These are phyloP conservation scores for Escovopsis sp. DNA, from an alignment of 2,329 filamentous ascomycete genomes.

Conservation along the genomic window DNA sequence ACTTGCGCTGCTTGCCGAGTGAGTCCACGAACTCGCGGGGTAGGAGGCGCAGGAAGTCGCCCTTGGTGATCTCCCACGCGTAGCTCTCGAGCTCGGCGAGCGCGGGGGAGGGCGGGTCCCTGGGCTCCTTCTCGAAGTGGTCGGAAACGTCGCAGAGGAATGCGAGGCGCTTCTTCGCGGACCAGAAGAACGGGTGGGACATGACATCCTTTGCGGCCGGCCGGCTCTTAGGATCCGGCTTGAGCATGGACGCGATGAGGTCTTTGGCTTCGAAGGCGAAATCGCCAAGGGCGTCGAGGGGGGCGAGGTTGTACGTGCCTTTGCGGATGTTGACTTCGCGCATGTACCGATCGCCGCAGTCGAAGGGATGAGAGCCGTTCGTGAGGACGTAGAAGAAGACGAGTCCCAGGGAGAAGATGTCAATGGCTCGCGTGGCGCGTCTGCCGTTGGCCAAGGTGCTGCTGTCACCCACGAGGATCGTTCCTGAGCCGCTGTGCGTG, in stretches of 20 bases:
- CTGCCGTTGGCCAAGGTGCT: conserved; percentile 42
- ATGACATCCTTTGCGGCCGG: conserved; percentile 69
- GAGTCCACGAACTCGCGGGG: conserved; percentile 77
- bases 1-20: conserved; percentile 87
- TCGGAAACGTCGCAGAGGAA: conserved; percentile 97
- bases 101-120: conserved; percentile 61
- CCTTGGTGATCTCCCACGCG: conserved; percentile 39
- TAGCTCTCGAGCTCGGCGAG: conserved; percentile 45
- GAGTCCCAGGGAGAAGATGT: conserved; percentile 91
- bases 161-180: conserved; percentile 68
- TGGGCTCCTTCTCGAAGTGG: conserved; percentile 84
- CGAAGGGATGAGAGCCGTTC: conserved; percentile 81
- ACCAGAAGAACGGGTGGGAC: conserved; percentile 95
- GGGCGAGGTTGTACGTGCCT: conserved; percentile 58
- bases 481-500: conserved; percentile 46
- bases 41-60: conserved; percentile 65
- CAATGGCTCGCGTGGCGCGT: conserved; percentile 86
- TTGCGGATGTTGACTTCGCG: conserved; percentile 96
- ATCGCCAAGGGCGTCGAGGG: conserved; percentile 62
- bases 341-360: conserved; percentile 88
- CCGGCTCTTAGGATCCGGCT: conserved; percentile 36
- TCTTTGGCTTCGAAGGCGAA: conserved; percentile 79
- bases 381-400: conserved; percentile 99
- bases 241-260: conserved; percentile 68
- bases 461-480: conserved; percentile 41